Evolutionary conservation across 345 rosid genomes (phyloP).

Genomic region (Lagerstroemia speciosa): DNA sequence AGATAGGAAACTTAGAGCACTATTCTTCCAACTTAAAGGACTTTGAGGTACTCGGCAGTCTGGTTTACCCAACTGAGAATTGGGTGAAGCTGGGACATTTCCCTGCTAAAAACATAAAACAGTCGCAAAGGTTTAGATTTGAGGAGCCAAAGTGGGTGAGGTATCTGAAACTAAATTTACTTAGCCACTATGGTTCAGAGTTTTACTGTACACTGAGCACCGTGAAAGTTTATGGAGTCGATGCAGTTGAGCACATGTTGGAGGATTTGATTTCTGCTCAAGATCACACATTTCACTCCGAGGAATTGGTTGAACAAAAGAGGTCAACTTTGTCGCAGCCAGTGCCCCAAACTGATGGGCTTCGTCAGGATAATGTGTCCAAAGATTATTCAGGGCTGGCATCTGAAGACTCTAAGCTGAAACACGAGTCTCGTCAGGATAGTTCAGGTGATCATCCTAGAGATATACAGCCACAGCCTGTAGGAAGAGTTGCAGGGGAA

Average conservation of each 20-base stretch:
- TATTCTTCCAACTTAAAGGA: slow-evolving; percentile 44
- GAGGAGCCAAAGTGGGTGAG: slow-evolving; percentile 40
- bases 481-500: slow-evolving; percentile 42
- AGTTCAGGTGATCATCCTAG: slow-evolving; percentile 21
- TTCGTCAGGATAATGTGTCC: slow-evolving; percentile 12
- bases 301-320: slow-evolving; percentile 14
- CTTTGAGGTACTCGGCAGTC: slow-evolving; percentile 41
- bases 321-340: slow-evolving; percentile 9
- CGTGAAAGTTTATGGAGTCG: slow-evolving; percentile 46
- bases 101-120: slow-evolving; percentile 43
- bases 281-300: slow-evolving; percentile 14
- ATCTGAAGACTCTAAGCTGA: slow-evolving; percentile 14
- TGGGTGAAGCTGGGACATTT: slow-evolving; percentile 45
- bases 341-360: slow-evolving; percentile 13
- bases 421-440: slow-evolving; percentile 14
- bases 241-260: slow-evolving; percentile 52
- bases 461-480: slow-evolving; percentile 32
- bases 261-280: slow-evolving; percentile 47
- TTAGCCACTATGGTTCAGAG: slow-evolving; percentile 45
- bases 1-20: slow-evolving; percentile 50
- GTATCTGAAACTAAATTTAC: slow-evolving; percentile 36
- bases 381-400: slow-evolving; percentile 12
- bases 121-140: slow-evolving; percentile 36
- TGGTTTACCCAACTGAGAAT: slow-evolving; percentile 43
- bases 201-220: slow-evolving; percentile 48